Evolutionary conservation across 2,329 filamentous ascomycete genomes (phyloP), one percentile per base, ranked within the genome.

Genomic region (Chaetoscypha palmicola): DNA sequence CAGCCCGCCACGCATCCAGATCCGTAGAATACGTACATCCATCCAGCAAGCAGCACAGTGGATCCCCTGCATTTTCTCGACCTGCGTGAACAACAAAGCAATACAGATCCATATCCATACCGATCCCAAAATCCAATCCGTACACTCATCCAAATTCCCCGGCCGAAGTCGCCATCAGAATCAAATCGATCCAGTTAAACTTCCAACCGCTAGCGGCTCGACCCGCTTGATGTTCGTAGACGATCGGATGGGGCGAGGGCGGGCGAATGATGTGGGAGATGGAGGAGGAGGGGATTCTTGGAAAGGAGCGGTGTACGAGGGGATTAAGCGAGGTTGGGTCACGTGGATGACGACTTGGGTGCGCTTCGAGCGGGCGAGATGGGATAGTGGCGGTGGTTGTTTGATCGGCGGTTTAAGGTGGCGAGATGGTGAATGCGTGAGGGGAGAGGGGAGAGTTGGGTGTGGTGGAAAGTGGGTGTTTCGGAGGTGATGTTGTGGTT

Each of bases 11-110:
- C n/a, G n/a, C n/a, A n/a, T n/a, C n/a, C n/a, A n/a, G n/a, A n/a
- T n/a, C n/a, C n/a, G n/a, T n/a, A n/a, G n/a, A n/a, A n/a, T n/a
- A n/a, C n/a, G n/a, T n/a, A n/a, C n/a, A n/a, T n/a, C n/a, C n/a
- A n/a, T n/a, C n/a, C n/a, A n/a, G n/a, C n/a, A n/a, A n/a, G n/a
- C n/a, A n/a, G n/a, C n/a, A n/a, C n/a, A n/a, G 52, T 54, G 51
- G 52, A 52, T 43, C 26, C 26, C 31, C 40, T 23, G 19, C n/a
- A n/a, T n/a, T 26, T 16, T 26, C 32, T 11, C 31, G 23, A 47
- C 21, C 32, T 39, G 50, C 49, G 39, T 49, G 53, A 52, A 45
- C 54, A 57, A 43, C 54, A 43, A 51, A 52, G 48, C 44, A 26
- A 43, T 45, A 38, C 21, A 26, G 28, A 31, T 28, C 7, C 24